phyloP scores from a whole-genome alignment of 495 filamentous ascomycete species.

The Tuber borchii region DNA sequence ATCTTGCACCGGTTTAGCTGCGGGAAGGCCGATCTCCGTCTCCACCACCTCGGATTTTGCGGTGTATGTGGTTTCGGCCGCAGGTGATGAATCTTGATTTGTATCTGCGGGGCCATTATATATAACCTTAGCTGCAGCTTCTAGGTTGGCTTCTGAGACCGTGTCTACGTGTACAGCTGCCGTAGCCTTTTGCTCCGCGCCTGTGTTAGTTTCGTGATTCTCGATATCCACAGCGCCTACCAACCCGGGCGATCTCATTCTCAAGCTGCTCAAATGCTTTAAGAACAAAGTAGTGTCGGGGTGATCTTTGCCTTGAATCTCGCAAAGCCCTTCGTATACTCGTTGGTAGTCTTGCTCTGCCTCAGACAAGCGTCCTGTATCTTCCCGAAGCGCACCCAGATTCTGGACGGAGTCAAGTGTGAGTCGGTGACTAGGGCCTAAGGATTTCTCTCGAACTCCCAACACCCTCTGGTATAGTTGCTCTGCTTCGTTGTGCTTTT shows the following conservation, averaged over 20 bases:
- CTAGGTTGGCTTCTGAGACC: background rate
- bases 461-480: slow-evolving; percentile 31
- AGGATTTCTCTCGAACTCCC: slow-evolving; percentile 19
- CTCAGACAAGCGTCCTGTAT: slow-evolving; percentile 16
- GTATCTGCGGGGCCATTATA: background rate
- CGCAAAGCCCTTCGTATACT: slow-evolving; percentile 36
- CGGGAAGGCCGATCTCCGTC: background rate
- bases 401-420: slow-evolving; percentile 18
- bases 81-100: background rate
- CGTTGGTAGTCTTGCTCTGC: slow-evolving; percentile 35
- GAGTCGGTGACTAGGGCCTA: slow-evolving; percentile 21
- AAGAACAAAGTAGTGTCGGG: slow-evolving; percentile 16
- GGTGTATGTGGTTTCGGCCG: background rate
- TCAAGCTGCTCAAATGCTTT: background rate
- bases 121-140: background rate
- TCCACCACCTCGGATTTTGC: background rate
- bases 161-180: background rate
- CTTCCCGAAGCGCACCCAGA: background rate
- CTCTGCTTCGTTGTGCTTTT: slow-evolving; percentile 28
- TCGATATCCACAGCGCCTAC: background rate
- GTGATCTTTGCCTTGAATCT: slow-evolving; percentile 38
- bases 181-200: background rate
- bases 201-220: background rate
- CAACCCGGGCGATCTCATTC: background rate
- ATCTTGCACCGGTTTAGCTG: background rate